phyloP scores from a whole-genome alignment of 352 stramenopile species.

The Globisporangium viniferum region DNA sequence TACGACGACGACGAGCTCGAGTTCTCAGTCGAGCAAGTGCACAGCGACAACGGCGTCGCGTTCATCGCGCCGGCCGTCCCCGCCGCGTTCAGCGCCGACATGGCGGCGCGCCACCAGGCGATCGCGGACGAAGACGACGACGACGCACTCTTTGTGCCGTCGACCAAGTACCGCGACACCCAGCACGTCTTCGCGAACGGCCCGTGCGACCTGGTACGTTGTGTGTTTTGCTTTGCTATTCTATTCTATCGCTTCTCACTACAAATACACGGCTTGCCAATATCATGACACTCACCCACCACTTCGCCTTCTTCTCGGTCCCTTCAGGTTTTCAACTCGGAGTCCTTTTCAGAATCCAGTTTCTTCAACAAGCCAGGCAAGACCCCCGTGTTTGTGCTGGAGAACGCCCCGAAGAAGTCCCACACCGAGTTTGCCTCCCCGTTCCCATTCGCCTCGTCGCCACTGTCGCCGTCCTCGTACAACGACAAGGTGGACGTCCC shows the following conservation, averaged over 20 bases:
- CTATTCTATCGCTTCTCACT: not conserved
- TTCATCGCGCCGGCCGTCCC: constrained; percentile 4
- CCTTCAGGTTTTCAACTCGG: constrained; percentile 17
- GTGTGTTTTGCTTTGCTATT: not conserved
- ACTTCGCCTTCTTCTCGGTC: not conserved
- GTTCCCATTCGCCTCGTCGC: constrained; percentile 23
- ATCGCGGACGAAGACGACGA: constrained; percentile 13
- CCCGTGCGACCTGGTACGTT: constrained; percentile 16
- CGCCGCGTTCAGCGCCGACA: not conserved
- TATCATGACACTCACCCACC: not conserved
- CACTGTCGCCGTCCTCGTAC: constrained; percentile 45
- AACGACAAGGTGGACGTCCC: constrained; percentile 39
- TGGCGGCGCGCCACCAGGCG: constrained; percentile 1
- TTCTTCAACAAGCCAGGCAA: constrained; percentile 14
- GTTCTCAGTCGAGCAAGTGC: constrained; percentile 21
- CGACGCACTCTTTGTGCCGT: constrained; percentile 16
- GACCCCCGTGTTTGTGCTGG: constrained; percentile 23
- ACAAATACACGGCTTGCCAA: not conserved
- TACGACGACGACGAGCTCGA: constrained; percentile 29
- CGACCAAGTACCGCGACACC: constrained; percentile 40
- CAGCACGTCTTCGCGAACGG: constrained; percentile 41
- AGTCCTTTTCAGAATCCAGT: constrained; percentile 15
- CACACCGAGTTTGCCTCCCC: not conserved
- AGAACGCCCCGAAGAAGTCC: constrained; percentile 1
- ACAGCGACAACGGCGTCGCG: constrained; percentile 22